Evolutionary conservation across 2,329 filamentous ascomycete genomes (phyloP).

Genomic region (Ceratocystiopsis sp.): DNA sequence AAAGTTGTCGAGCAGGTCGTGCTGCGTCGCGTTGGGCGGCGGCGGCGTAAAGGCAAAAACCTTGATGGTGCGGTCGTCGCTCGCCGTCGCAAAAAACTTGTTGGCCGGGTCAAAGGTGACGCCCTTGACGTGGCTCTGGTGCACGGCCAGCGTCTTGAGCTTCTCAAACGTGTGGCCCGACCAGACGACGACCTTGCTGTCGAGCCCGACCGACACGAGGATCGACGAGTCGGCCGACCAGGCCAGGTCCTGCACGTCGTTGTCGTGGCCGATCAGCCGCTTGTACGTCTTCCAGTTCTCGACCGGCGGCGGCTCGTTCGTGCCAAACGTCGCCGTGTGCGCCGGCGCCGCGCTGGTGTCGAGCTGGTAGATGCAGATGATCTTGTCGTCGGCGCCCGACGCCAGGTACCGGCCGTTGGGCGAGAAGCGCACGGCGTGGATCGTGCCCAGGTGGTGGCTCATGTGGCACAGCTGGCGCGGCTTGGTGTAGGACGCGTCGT

Average conservation of each 20-base stretch:
- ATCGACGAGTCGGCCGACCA: slow-evolving; percentile 96
- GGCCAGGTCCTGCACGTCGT: slow-evolving; percentile 92
- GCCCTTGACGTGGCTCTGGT: slow-evolving; percentile 96
- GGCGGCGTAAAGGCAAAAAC: slow-evolving; percentile 91
- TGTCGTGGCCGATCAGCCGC: slow-evolving; percentile 89
- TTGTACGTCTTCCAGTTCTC: slow-evolving; percentile 97
- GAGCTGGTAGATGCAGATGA: slow-evolving; percentile 91
- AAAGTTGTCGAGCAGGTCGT: slow-evolving; percentile 96
- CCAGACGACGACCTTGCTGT: slow-evolving; percentile 98
- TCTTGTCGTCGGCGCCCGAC: slow-evolving; percentile 95
- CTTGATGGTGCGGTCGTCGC: slow-evolving; percentile 91
- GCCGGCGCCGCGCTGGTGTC: slow-evolving; percentile 59
- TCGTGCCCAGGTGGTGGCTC: slow-evolving; percentile 95
- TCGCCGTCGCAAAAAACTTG: slow-evolving; percentile 97
- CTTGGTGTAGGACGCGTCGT: slow-evolving; percentile 51
- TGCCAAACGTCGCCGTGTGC: slow-evolving; percentile 65
- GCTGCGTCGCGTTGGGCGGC: slow-evolving; percentile 74
- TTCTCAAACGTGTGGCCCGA: slow-evolving; percentile 97
- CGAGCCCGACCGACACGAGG: slow-evolving; percentile 84
- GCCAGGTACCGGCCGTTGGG: slow-evolving; percentile 89
- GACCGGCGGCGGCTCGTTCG: slow-evolving; percentile 77
- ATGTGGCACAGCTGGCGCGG: slow-evolving; percentile 93
- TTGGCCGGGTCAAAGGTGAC: slow-evolving; percentile 98
- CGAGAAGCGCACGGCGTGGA: slow-evolving; percentile 93
- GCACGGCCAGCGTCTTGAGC: slow-evolving; percentile 79